Evolutionary conservation across 179 eudicot species (phyloP), one percentile per base, ranked within the genome.

Genomic region (Spinacia oleracea): DNA sequence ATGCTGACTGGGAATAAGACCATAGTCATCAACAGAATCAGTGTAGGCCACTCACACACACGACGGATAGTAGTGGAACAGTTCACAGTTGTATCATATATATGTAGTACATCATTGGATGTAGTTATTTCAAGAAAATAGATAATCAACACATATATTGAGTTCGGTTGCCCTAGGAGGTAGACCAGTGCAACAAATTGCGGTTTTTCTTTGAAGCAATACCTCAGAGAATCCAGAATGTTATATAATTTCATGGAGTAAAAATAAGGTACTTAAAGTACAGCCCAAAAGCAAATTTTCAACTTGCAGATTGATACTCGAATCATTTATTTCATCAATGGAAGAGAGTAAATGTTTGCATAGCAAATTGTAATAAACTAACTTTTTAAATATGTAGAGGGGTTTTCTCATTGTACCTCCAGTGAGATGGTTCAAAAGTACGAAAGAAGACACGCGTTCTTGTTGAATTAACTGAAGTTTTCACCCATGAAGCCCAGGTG

Each of bases 401-500:
- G 60, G 56, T 31, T 67, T 62, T 16, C 20, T 53, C 12, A 66
- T 70, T 4, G 5, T 84, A 92, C 98, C 93, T 92, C 98, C 97
- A 94, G 77, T 92, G 98, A 27, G 94, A 88, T 53, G 96, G 84
- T 80, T 94, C 98, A 80, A 92, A 94, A 32, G 98, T 91, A 31
- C 97, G 91, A 77, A 94, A 91, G 87, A 90, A 91, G 66, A 91
- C 93, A 32, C 67, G 88, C 27, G 98, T 93, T 79, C 85, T 86
- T 78, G 85, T 89, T 73, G 94, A 84, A 78, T 94, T 74, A 69
- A 94, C 80, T 74, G 69, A 79, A 59, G 85, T 80, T 77, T 94
- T 88, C 77, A 88, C 87, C 96, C 98, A 94, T 31, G 93, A 86
- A 50, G 92, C 87, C 96, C 98, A 94, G 48, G 97, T 94, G 48